Percentiles rank a stretch among this genome's conserved stretches.
These are phyloP conservation scores for Pleurotus citrinopileatus DNA, from an alignment of 768 basidiomycete species.

Conservation along the genomic window DNA sequence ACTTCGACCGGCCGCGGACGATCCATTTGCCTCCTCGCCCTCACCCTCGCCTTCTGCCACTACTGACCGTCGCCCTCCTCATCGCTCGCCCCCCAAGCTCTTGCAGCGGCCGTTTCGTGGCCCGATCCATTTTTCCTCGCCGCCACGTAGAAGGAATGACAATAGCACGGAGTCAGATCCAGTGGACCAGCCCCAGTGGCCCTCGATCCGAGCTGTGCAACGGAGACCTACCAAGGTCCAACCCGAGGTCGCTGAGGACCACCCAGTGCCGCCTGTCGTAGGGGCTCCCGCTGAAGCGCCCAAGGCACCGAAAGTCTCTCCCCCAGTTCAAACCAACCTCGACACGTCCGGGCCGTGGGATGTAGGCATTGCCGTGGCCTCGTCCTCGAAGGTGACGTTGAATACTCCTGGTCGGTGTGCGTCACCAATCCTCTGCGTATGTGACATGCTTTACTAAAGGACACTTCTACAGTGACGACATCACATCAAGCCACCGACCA, in stretches of 20 bases:
- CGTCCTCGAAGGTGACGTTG: neutral
- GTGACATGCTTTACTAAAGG: too few species aligned
- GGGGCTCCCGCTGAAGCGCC: too few species aligned
- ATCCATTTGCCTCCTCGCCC: neutral
- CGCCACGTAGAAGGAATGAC: neutral
- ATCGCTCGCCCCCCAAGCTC: conserved; percentile 5
- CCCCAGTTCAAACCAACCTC: neutral
- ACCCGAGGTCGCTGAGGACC: neutral
- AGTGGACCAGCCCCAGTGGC: neutral
- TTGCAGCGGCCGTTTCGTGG: conserved; percentile 8
- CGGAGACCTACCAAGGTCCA: neutral
- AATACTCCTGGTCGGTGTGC: neutral
- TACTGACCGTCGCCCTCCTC: neutral
- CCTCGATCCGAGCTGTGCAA: neutral
- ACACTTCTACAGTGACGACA: neutral
- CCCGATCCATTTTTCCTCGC: neutral
- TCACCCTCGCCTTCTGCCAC: neutral
- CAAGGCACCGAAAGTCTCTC: too few species aligned
- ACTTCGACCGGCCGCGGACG: neutral
- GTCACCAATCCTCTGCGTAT: neutral
- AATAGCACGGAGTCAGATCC: neutral
- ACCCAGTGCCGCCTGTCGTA: too few species aligned
- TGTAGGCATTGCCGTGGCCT: neutral
- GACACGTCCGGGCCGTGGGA: too few species aligned
- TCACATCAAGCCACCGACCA: neutral